Base-by-base conservation (phyloP, 2,329 filamentous ascomycete species). In the Cladophialophora immunda region DNA sequence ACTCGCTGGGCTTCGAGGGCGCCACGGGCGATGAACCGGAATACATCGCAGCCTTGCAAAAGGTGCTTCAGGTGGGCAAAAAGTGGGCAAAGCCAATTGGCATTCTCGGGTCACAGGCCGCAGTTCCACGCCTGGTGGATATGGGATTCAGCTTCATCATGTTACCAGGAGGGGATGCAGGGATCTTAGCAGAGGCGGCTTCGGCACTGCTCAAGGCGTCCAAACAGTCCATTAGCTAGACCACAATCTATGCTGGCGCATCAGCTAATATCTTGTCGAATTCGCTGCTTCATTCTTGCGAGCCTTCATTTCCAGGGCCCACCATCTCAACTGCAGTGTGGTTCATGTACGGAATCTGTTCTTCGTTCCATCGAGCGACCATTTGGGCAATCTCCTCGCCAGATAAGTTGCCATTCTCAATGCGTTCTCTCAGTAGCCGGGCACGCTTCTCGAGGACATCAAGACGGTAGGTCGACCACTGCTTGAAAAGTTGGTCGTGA, bases 401-500 rank as follows among this genome's bases (percentile, higher is more conserved):
- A 9, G 65, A 45, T 17, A 61, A 45, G 17, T 53, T 19, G 7
- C 52, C 57, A 11, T 54, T 57, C 5, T 25, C 50, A 27, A 68
- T 61, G 4, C 55, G 29, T 38, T 68, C 62, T 50, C 58, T 57
- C 36, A 64, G 41, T 8, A 62, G 36, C 9, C 32, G 34, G 22
- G 62, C 52, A n/a, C 65, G 61, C 36, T 68, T 61, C 62, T 64
- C 61, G 13, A 68, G 36, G 19, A 68, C 65, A 19, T 64, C 62
- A 2, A 68, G 62, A 11, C 65, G 65, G 32, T 68, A 68, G 3
- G 34, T 58, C n/a, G 61, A 61, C 65, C 65, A 68, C 41, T 68
- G 61, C 30, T 62, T 62, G 53, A 64, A 68, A 11, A 68, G 58
- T 7, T 60, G 57, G 36, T 64, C 65, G 57, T 57, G 64, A 15